Conservation (phyloP, 2,329 filamentous ascomycete species). For the Teratosphaeria zuluensis region DNA sequence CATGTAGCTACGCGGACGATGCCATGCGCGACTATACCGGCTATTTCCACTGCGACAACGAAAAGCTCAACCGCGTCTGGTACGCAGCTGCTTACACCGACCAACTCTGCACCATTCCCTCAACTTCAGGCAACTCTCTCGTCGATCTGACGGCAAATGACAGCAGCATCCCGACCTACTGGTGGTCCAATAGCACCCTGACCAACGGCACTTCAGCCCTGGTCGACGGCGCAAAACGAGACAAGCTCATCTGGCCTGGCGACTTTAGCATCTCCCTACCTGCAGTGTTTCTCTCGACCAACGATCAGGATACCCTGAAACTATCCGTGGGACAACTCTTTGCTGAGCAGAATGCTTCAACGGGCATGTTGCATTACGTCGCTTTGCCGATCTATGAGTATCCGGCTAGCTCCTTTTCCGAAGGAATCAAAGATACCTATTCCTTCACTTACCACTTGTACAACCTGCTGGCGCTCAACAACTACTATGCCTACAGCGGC, state of each 20-base stretch:
- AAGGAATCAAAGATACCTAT: constrained; percentile 23
- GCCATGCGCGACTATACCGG: constrained; percentile 15
- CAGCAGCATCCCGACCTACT: constrained; percentile 11
- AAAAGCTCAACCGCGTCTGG: constrained; percentile 30
- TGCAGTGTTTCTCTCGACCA: constrained; percentile 36
- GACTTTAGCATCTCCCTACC: constrained; percentile 33
- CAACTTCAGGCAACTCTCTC: constrained; percentile 7
- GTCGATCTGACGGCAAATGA: constrained; percentile 17
- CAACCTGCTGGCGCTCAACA: constrained; percentile 34
- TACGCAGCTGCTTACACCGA: constrained; percentile 37
- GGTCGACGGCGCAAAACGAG: constrained; percentile 28
- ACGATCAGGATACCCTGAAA: constrained; percentile 4
- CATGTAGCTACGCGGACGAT: constrained; percentile 23
- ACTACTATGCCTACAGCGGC: constrained; percentile 31
- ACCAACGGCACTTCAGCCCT: constrained; percentile 22
- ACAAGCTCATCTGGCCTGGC: constrained; percentile 23
- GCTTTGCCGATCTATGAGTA: constrained; percentile 33
- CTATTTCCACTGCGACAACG: constrained; percentile 18
- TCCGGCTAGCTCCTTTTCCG: constrained; percentile 26
- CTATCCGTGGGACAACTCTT: constrained; percentile 4
- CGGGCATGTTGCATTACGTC: constrained; percentile 17
- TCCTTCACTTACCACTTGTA: constrained; percentile 25
- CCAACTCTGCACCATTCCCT: constrained; percentile 21
- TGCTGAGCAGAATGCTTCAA: constrained; percentile 4
- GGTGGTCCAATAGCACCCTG: constrained; percentile 26